Base-by-base conservation (phyloP, 2,329 filamentous ascomycete genomes). In the Cytospora piceicola region DNA sequence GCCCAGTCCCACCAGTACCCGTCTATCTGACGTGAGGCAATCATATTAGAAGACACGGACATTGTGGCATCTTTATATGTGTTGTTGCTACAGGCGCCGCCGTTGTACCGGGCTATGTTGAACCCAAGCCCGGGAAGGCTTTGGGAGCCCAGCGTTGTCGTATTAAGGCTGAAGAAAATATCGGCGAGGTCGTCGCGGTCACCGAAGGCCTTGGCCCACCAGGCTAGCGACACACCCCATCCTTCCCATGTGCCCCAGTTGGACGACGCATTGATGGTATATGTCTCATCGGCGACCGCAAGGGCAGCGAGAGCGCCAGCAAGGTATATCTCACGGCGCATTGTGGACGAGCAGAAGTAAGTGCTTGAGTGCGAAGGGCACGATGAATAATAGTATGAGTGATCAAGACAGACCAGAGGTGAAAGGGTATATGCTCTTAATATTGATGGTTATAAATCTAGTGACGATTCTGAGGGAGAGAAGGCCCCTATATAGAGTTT, bases 41-140 rank as follows among this genome's bases (percentile, higher is more conserved):
- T 75, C 64, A 80, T 78, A 15, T 76, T 74, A 9, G 76, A 69
- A 2, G 79, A 79, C 3, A 74, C 71, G 2, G 71, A 73, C 73
- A 81, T 80, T 15, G 67, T 67, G 15, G 72, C 70, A 17, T 75
- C 73, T 60, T 76, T 69, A 67, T 75, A 69, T 24, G 64, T 73
- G 64, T 78, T 80, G 63, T 67, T 72, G 70, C 76, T 79, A 68
- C 72, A 75, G 6, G 78, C 79, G 9, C 79, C 79, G 17, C 77
- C 78, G 68, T 81, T 81, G 71, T 81, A 79, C 5, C 79, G 76
- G 3, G 73, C 78, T 60, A 81, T 80, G 65, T 75, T 81, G 69
- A 81, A 71, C 4, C 78, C 78, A 5, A 80, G 73, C 0, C 79
- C 79, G 0, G 78, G 79, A 0, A 80, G 59, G 20, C 63, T 69